Evolutionary conservation across 2,329 filamentous ascomycete species (phyloP).

Genomic region (Graphilbum ipis-grandicollis): DNA sequence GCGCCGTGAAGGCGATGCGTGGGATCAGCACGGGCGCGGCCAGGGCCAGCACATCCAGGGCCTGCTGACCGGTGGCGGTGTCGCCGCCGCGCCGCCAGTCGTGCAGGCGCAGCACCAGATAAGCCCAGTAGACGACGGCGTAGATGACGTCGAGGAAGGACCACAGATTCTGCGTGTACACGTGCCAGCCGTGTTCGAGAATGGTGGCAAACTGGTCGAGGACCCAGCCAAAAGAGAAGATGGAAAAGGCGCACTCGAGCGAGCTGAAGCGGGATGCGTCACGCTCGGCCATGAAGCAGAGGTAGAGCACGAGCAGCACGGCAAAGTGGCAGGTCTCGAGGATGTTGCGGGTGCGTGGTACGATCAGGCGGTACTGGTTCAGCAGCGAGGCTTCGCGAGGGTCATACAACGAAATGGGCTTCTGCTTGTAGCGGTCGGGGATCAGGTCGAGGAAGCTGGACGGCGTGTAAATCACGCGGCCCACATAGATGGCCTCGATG

Average conservation of each 20-base stretch:
- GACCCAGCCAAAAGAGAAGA: constrained; percentile 66
- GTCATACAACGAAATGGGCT: constrained; percentile 66
- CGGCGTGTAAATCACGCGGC: constrained; percentile 66
- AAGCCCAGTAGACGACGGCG: constrained; percentile 50
- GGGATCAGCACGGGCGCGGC: constrained; percentile 64
- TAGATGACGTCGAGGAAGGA: constrained; percentile 74
- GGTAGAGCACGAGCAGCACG: constrained; percentile 49
- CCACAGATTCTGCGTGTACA: constrained; percentile 80
- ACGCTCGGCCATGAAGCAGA: constrained; percentile 54
- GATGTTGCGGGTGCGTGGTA: constrained; percentile 59
- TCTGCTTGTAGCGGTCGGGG: constrained; percentile 71
- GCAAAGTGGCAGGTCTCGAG: constrained; percentile 62
- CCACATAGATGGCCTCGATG: constrained; percentile 67
- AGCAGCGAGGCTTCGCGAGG: constrained; percentile 57
- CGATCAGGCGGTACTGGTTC: constrained; percentile 73
- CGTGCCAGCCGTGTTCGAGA: constrained; percentile 55
- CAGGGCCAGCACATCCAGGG: constrained; percentile 63
- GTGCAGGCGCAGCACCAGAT: constrained; percentile 50
- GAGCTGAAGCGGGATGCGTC: constrained; percentile 36
- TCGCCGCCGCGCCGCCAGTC: constrained; percentile 36
- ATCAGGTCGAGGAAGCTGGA: constrained; percentile 70
- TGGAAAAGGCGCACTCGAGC: constrained; percentile 48
- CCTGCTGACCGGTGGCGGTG: constrained; percentile 39
- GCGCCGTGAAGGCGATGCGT: constrained; percentile 63
- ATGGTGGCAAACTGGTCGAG: constrained; percentile 64